Evolutionary conservation across 495 filamentous ascomycete genomes (phyloP).

Genomic region (Neurospora sp.): DNA sequence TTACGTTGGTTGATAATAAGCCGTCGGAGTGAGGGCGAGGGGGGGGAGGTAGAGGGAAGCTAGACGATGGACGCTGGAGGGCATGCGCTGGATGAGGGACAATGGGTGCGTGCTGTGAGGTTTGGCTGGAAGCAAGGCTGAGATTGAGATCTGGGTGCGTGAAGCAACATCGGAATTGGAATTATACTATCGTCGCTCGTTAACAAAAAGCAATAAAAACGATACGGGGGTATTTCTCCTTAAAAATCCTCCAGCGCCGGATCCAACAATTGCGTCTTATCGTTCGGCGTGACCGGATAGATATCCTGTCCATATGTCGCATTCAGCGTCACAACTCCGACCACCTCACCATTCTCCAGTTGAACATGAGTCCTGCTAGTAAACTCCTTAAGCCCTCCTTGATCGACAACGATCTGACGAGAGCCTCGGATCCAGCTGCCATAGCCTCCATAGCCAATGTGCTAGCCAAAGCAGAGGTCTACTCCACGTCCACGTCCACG

Average conservation of each 20-base stretch:
- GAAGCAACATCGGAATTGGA: no score
- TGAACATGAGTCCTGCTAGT: constrained; percentile 54
- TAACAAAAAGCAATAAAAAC: neutral
- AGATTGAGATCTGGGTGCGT: neutral
- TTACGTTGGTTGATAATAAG: constrained; percentile 3
- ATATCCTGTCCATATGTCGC: constrained; percentile 53
- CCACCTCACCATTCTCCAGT: constrained; percentile 48
- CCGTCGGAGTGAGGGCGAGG: neutral
- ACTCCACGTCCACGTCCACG: constrained; percentile 3
- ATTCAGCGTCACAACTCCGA: constrained; percentile 53
- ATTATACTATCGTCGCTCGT: neutral
- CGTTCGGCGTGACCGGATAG: constrained; percentile 37
- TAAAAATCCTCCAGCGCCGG: neutral
- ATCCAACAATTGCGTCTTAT: constrained; percentile 15
- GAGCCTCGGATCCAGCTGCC: constrained; percentile 52
- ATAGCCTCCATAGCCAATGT: constrained; percentile 64
- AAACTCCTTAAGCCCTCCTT: constrained; percentile 23
- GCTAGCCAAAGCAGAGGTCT: constrained; percentile 58
- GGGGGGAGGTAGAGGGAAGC: neutral
- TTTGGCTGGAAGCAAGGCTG: neutral
- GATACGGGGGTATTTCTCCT: no score
- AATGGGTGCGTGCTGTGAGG: neutral
- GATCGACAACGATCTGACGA: constrained; percentile 45
- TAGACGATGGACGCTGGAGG: neutral
- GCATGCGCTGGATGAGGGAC: neutral